phyloP scores from a whole-genome alignment of 73 alveolate species.

The Paramecium biaurelia region DNA sequence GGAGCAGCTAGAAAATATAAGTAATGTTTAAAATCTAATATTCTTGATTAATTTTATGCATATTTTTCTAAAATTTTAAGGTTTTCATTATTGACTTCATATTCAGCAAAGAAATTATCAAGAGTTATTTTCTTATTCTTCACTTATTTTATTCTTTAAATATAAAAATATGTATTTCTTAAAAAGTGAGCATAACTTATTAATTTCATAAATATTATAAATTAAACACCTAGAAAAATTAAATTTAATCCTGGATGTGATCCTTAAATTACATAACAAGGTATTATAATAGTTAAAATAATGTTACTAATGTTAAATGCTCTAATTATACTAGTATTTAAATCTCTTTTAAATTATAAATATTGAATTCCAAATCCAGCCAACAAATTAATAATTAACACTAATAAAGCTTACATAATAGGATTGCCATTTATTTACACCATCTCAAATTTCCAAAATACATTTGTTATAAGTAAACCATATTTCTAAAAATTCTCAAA shows the following conservation, averaged over 20 bases:
- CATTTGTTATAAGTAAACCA: constrained; percentile 32
- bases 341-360: neutral
- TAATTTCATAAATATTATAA: constrained; percentile 22
- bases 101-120: neutral
- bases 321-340: neutral
- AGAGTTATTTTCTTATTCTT: constrained; percentile 25
- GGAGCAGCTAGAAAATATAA: constrained; percentile 69
- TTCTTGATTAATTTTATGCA: neutral
- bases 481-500: constrained; percentile 53
- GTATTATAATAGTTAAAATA: neutral
- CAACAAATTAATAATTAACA: neutral
- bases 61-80: constrained; percentile 23
- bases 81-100: constrained; percentile 33
- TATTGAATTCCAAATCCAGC: constrained; percentile 18
- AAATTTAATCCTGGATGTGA: constrained; percentile 39
- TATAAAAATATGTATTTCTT: constrained; percentile 36
- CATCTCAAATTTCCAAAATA: constrained; percentile 18
- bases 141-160: constrained; percentile 21
- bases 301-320: neutral
- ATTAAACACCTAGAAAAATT: neutral
- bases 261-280: constrained; percentile 43
- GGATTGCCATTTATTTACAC: neutral
- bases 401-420: neutral
- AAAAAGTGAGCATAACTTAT: constrained; percentile 63
- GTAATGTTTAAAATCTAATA: constrained; percentile 34